Base-by-base conservation (phyloP, 2,329 filamentous ascomycete species). In the Alternaria rosae region DNA sequence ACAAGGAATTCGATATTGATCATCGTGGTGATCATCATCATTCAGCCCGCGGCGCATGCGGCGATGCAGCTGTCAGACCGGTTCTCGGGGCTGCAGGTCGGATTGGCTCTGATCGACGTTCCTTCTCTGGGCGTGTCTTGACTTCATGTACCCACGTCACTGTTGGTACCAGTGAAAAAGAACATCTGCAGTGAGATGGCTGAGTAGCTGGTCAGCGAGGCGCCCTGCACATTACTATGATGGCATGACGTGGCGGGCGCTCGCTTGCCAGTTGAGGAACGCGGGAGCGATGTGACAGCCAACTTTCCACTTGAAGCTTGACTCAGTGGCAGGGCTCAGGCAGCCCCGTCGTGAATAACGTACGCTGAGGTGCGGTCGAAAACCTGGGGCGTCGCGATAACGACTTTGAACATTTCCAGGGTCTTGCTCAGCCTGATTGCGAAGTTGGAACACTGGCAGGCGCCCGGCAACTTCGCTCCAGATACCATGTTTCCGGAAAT, bases 401-500 rank as follows among this genome's bases (percentile, higher is more conserved):
- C 35, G 35, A 30, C 28, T 25, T 48, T 15, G 17, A 53, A 25
- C 30, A n/a, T 21, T 30, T 43, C 23, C n/a, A 30, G 20, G 30
- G 28, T 38, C 13, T 28, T 38, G 28, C 35, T 28, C 28, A 35
- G 23, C n/a, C 17, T 38, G n/a, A 13, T 20, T 28, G 35, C 21
- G 13, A 38, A 32, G 42, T 11, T 52, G 15, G 35, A 28, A 41
- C 44, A 47, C 23, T 44, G 30, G 25, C 54, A 61, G 61, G 56
- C 42, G 42, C 17, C 26, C 56, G 21, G 58, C 23, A 35, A 21
- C 25, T 59, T 63, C 64, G 66, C 62, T 67, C 58, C 54, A 50
- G 20, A 47, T 56, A 56, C 61, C 57, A 63, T 67, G 60, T 65
- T 70, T 65, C 51, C 50, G 60, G 67, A 62, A 65, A 58, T 45